phyloP scores from a whole-genome alignment of 2,329 filamentous ascomycete species.

The Fusarium chlamydosporum region DNA sequence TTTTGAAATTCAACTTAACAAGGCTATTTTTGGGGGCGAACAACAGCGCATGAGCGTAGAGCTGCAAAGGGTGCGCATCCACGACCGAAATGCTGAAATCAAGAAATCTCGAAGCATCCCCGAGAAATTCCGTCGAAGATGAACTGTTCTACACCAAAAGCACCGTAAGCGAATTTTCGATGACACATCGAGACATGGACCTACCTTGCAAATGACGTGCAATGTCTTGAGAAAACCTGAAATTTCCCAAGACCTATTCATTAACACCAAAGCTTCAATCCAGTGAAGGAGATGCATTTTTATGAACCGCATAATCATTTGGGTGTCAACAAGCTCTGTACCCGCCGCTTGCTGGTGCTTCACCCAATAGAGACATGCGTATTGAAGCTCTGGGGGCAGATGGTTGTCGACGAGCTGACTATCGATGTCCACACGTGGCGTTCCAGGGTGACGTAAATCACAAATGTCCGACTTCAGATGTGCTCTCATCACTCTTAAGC shows the following conservation, averaged over 20 bases:
- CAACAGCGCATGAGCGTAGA: background rate
- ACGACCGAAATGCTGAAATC: background rate
- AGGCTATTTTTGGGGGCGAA: background rate
- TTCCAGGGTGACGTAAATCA: background rate
- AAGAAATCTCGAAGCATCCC: background rate
- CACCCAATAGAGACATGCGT: background rate
- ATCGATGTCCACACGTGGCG: background rate
- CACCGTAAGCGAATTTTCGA: background rate
- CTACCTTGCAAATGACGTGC: background rate
- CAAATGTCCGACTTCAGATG: background rate
- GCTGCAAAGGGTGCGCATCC: background rate
- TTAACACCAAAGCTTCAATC: background rate
- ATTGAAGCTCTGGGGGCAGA: background rate
- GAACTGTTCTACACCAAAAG: background rate
- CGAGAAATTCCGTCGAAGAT: background rate
- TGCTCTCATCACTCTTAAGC: background rate
- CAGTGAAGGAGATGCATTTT: background rate
- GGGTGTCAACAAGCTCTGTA: background rate
- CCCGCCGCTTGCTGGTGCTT: background rate
- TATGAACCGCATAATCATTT: background rate
- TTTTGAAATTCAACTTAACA: accelerated
- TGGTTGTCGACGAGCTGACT: background rate
- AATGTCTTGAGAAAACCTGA: background rate
- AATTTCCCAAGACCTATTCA: background rate
- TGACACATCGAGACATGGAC: background rate